Conservation (phyloP, 176 grass and related monocot genomes). For the Triticum turgidum region DNA sequence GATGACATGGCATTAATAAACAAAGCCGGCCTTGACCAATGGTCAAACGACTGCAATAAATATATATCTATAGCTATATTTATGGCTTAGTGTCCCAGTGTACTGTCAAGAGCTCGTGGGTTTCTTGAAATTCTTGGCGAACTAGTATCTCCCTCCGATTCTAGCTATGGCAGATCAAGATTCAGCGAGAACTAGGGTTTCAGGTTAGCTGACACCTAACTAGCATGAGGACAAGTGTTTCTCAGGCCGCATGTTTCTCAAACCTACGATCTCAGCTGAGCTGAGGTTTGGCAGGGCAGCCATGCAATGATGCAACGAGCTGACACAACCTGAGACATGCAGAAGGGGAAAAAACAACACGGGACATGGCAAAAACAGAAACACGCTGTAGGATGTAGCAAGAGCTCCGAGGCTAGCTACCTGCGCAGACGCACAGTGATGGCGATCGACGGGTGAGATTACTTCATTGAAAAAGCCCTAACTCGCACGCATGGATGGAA, state of each 20-base stretch:
- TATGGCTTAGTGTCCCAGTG: too few species aligned
- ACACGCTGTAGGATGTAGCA: not conserved
- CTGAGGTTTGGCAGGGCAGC: not conserved
- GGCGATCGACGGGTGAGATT: not conserved
- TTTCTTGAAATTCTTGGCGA: not conserved
- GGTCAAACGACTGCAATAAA: not conserved
- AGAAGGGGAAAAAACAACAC: not conserved
- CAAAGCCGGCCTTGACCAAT: not conserved
- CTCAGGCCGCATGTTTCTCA: too few species aligned
- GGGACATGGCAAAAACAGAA: not conserved
- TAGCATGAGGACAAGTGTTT: not conserved
- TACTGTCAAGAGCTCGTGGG: not conserved
- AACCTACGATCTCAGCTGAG: not conserved
- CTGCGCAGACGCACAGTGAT: not conserved
- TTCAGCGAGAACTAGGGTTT: constrained; percentile 39
- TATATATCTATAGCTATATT: not conserved
- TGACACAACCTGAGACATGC: constrained; percentile 11
- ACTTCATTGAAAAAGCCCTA: not conserved
- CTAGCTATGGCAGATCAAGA: not conserved
- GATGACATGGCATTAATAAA: not conserved
- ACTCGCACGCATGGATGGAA: not conserved
- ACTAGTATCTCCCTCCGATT: not conserved
- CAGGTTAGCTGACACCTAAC: not conserved
- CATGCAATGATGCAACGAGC: constrained; percentile 21
- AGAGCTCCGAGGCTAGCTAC: not conserved